Conservation (phyloP, 306 rosid species). For the Acmispon strigosus region DNA sequence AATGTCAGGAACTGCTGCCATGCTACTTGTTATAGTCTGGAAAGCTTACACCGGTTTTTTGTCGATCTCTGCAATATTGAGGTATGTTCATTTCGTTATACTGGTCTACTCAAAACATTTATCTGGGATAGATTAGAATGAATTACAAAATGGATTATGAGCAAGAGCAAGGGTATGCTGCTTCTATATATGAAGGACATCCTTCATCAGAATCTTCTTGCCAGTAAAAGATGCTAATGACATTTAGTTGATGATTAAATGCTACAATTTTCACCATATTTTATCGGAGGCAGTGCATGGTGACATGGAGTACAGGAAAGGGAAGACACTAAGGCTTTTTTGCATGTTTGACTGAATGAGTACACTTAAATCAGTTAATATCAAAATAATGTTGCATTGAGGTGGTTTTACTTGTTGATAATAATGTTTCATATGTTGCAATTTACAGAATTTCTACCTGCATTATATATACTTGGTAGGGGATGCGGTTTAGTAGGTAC, state of each 20-base stretch:
- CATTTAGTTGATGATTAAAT: conserved; percentile 2
- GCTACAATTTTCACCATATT: background rate
- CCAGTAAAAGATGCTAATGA: background rate
- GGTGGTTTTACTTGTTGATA: conserved; percentile 1
- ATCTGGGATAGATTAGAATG: background rate
- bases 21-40: conserved; percentile 94
- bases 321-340: no score
- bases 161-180: background rate
- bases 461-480: background rate
- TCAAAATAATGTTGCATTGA: background rate
- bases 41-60: conserved; percentile 66
- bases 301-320: background rate
- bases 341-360: background rate
- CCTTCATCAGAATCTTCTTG: conserved; percentile 4
- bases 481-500: background rate
- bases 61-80: conserved; percentile 63
- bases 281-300: background rate
- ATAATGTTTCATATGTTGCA: background rate
- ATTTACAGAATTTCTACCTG: background rate
- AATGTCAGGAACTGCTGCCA: conserved; percentile 86
- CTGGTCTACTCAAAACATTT: background rate
- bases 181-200: conserved; percentile 4
- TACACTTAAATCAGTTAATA: background rate
- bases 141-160: conserved; percentile 2
- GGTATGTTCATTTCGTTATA: conserved; percentile 39